Conservation (phyloP, 2,329 filamentous ascomycete genomes). For the Lithohypha guttulata region DNA sequence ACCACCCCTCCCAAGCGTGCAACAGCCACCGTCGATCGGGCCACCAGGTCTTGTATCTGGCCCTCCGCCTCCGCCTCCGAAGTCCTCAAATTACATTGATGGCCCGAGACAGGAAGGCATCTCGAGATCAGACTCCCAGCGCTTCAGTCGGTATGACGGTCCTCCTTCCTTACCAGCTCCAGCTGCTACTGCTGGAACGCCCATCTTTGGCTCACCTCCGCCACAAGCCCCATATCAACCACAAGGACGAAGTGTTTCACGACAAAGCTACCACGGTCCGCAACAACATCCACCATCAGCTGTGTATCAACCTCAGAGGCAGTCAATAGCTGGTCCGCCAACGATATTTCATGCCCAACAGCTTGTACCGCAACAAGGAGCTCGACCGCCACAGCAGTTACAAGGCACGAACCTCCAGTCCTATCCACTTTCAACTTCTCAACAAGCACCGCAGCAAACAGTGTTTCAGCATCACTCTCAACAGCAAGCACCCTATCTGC, state of each 20-base stretch:
- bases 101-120: conserved; percentile 6
- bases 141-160: conserved; percentile 20
- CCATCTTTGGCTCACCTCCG: conserved; percentile 9
- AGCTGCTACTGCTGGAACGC: conserved; percentile 9
- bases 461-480: conserved; percentile 11
- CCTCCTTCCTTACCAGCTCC: conserved; percentile 18
- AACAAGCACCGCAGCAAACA: not conserved
- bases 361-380: conserved; percentile 13
- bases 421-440: too few species aligned
- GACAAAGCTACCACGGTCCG: conserved; percentile 17
- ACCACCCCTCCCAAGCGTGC: conserved; percentile 50
- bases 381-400: conserved; percentile 23
- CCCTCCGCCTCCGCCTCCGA: conserved; percentile 50
- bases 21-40: conserved; percentile 25
- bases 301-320: conserved; percentile 13
- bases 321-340: conserved; percentile 11
- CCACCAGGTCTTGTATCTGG: conserved; percentile 30
- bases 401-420: too few species aligned
- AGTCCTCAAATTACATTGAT: conserved; percentile 42
- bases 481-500: conserved; percentile 14
- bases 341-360: conserved; percentile 11
- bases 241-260: conserved; percentile 13
- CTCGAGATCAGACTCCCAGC: conserved; percentile 15
- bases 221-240: conserved; percentile 13
- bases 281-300: conserved; percentile 10